Evolutionary conservation across 139 green algal genomes (phyloP).

Genomic region (Limnomonas spitsbergensis): DNA sequence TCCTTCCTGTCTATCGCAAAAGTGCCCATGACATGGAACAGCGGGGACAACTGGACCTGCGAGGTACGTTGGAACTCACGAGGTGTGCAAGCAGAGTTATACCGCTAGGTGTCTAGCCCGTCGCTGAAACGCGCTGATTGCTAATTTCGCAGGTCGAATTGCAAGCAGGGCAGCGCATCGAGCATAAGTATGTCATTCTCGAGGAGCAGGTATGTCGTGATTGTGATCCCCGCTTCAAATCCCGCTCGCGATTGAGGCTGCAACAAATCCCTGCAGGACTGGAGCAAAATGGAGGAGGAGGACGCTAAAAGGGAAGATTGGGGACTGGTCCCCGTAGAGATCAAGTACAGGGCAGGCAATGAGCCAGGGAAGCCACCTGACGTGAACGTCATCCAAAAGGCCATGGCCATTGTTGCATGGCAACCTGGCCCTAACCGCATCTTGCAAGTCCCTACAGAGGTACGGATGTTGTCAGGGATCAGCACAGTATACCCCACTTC

Average conservation of each 20-base stretch:
- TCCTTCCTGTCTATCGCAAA: constrained; percentile 90
- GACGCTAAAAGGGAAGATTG: constrained; percentile 46
- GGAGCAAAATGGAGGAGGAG: constrained; percentile 77
- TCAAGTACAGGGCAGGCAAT: constrained; percentile 67
- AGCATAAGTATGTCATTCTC: constrained; percentile 95
- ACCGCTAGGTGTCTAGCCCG: too few relatives aligned
- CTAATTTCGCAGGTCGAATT: constrained; percentile 83
- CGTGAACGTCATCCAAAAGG: constrained; percentile 78
- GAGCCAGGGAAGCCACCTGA: constrained; percentile 69
- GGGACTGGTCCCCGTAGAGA: constrained; percentile 67
- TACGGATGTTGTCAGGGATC: constrained; percentile 16
- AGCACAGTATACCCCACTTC: too few relatives aligned
- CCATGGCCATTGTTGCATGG: constrained; percentile 95
- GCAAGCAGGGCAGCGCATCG: constrained; percentile 68
- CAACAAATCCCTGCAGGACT: too few relatives aligned
- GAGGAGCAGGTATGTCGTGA: constrained; percentile 77
- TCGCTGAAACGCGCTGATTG: too few relatives aligned
- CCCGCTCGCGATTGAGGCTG: too few relatives aligned
- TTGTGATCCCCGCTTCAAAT: too few relatives aligned
- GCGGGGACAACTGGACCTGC: constrained; percentile 75
- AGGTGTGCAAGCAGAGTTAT: too few relatives aligned
- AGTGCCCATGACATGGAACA: constrained; percentile 85
- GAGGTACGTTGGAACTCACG: constrained; percentile 73
- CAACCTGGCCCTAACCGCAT: constrained; percentile 85
- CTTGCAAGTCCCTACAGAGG: constrained; percentile 74